A percentile compares a stretch with the other conserved stretches of the same genome.
Evolutionary conservation across 352 stramenopile genomes (phyloP).

Genomic region (Peronospora destructor): DNA sequence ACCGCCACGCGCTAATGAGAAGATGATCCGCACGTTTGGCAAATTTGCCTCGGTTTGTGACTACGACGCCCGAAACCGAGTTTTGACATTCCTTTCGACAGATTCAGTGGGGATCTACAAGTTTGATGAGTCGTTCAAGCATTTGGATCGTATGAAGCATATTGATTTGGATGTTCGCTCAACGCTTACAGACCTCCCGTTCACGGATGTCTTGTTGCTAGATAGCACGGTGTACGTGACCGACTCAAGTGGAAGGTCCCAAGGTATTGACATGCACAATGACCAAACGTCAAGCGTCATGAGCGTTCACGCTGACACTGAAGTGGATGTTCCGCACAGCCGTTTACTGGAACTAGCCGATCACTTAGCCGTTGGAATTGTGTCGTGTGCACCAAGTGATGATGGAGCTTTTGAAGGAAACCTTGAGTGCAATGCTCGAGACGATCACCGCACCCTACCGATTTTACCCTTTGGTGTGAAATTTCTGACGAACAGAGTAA

Average conservation of each 20-base stretch:
- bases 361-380: constrained; percentile 29
- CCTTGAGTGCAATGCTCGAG: constrained; percentile 26
- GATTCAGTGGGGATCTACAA: constrained; percentile 24
- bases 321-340: constrained; percentile 3
- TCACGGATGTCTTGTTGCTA: constrained; percentile 22
- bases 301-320: neutral
- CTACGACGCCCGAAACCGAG: constrained; percentile 18
- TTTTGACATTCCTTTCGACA: constrained; percentile 18
- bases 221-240: constrained; percentile 29
- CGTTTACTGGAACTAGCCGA: constrained; percentile 24
- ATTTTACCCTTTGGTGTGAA: constrained; percentile 19
- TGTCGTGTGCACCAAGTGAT: constrained; percentile 7
- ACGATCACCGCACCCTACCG: constrained; percentile 35
- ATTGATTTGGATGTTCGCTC: constrained; percentile 28
- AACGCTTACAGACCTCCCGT: constrained; percentile 22
- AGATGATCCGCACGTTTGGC: constrained; percentile 12
- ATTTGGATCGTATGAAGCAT: constrained; percentile 22
- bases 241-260: constrained; percentile 21
- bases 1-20: constrained; percentile 5
- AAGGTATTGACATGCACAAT: constrained; percentile 36
- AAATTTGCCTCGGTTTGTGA: constrained; percentile 22
- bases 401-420: constrained; percentile 14
- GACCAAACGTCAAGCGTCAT: constrained; percentile 36
- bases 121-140: constrained; percentile 27
- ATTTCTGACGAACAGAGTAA: constrained; percentile 23